phyloP scores from a whole-genome alignment of 169 alveolate species.

The Plasmodium inui region DNA sequence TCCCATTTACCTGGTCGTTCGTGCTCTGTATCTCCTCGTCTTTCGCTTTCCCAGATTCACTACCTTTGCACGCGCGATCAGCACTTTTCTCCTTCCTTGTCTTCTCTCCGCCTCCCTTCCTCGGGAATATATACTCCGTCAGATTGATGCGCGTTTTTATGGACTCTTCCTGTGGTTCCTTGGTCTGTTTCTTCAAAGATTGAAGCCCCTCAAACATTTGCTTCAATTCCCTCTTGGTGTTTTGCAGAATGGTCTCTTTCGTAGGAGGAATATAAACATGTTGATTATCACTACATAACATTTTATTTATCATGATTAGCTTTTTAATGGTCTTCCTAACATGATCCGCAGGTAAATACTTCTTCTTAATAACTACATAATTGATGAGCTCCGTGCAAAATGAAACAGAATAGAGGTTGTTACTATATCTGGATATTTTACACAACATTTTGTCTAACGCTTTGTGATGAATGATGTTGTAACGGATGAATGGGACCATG shows the following conservation, averaged over 20 bases:
- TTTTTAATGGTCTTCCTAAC: slow-evolving; percentile 27
- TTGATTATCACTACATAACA: slow-evolving; percentile 17
- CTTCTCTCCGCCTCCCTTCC: neutral
- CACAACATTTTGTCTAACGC: slow-evolving; percentile 26
- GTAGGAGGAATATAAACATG: neutral
- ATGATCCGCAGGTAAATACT: slow-evolving; percentile 25
- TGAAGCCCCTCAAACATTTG: slow-evolving; percentile 41
- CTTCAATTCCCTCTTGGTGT: neutral
- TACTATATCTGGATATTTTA: slow-evolving; percentile 9
- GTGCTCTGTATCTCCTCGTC: neutral
- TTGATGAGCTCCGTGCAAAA: slow-evolving; percentile 44
- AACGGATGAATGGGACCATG: slow-evolving; percentile 44
- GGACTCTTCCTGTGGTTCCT: neutral
- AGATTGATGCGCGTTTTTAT: slow-evolving; percentile 1
- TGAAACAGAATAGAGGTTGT: slow-evolving; percentile 8
- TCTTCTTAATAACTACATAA: slow-evolving; percentile 34
- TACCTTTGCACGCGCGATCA: neutral
- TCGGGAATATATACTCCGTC: slow-evolving; percentile 14
- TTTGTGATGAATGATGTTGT: slow-evolving; percentile 34
- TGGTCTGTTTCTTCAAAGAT: neutral
- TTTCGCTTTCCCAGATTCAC: neutral
- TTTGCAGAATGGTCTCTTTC: slow-evolving; percentile 9
- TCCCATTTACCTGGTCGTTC: neutral
- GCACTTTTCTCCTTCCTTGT: neutral
- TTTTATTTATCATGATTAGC: slow-evolving; percentile 8